Percentiles rank a stretch among this genome's conserved stretches.
phyloP scores from a whole-genome alignment of 1,139 yeast species.

The Yamadazyma mexicana region DNA sequence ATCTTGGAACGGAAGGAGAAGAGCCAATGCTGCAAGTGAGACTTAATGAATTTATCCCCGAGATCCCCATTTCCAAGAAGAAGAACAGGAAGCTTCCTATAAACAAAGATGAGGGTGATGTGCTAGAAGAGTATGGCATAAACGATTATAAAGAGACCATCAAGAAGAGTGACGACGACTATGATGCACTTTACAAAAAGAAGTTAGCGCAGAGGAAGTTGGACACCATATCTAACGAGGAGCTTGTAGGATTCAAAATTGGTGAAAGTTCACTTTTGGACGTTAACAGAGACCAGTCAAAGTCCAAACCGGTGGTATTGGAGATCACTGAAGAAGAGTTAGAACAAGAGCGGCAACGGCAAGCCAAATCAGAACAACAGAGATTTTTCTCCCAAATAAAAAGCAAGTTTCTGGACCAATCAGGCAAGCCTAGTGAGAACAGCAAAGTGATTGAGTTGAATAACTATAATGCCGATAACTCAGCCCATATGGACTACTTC shows the following conservation, averaged over 20 bases:
- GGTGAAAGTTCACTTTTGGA: slow-evolving; percentile 26
- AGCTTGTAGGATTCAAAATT: slow-evolving; percentile 37
- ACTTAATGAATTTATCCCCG: slow-evolving; percentile 28
- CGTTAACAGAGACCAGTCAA: slow-evolving; percentile 1
- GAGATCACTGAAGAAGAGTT: slow-evolving; percentile 29
- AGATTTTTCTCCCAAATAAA: slow-evolving; percentile 31
- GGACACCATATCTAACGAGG: slow-evolving; percentile 25
- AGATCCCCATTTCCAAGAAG: slow-evolving; percentile 20
- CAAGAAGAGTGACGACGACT: slow-evolving; percentile 28
- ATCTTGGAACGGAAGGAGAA: slow-evolving; percentile 26
- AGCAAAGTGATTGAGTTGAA: slow-evolving; percentile 39
- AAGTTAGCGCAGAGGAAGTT: slow-evolving; percentile 22
- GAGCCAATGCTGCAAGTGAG: slow-evolving; percentile 13
- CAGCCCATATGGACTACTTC: slow-evolving; percentile 25
- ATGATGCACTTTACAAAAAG: slow-evolving; percentile 24
- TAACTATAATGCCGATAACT: slow-evolving; percentile 28
- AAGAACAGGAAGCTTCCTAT: slow-evolving; percentile 33
- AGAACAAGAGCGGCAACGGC: slow-evolving; percentile 24
- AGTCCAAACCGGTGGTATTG: slow-evolving; percentile 13
- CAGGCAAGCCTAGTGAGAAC: slow-evolving; percentile 3
- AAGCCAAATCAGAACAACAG: slow-evolving; percentile 26
- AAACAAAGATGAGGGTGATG: slow-evolving; percentile 31
- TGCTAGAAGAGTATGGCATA: slow-evolving; percentile 44
- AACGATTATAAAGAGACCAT: slow-evolving; percentile 30
- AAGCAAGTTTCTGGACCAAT: slow-evolving; percentile 21